Conservation (phyloP, 2,329 filamentous ascomycete genomes). For the Aspergillus aculeatinus region DNA sequence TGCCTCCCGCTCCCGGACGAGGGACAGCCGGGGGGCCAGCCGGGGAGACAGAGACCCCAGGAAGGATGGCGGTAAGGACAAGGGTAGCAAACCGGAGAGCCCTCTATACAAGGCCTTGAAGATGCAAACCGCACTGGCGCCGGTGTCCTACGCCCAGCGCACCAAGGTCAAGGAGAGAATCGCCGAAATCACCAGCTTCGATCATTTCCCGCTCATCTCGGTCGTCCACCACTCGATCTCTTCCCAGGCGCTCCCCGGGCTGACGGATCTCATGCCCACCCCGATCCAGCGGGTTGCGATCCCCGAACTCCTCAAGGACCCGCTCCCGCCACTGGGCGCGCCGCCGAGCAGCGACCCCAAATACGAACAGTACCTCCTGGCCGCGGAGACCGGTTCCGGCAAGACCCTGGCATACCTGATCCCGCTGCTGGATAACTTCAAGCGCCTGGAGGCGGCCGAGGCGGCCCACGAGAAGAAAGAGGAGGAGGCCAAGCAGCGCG, state of each 20-base stretch:
- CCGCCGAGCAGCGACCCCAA: conserved; percentile 41
- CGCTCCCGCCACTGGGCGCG: conserved; percentile 35
- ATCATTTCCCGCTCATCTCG: conserved; percentile 74
- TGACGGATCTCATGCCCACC: conserved; percentile 76
- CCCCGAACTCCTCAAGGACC: conserved; percentile 68
- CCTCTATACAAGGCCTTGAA: conserved; percentile 77
- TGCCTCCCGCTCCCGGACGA: too few species aligned
- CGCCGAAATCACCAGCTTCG: conserved; percentile 71
- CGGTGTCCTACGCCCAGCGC: conserved; percentile 71
- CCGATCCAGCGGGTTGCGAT: conserved; percentile 89
- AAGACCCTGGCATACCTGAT: conserved; percentile 93
- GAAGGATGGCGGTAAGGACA: conserved; percentile 32
- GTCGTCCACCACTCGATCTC: conserved; percentile 68
- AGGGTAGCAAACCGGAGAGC: conserved; percentile 45
- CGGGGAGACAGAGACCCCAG: conserved; percentile 46
- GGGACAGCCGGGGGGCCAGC: conserved; percentile 24
- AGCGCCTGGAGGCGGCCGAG: conserved; percentile 68
- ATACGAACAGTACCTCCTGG: conserved; percentile 72
- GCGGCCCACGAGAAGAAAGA: conserved; percentile 56
- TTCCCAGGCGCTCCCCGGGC: conserved; percentile 70
- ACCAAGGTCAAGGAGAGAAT: conserved; percentile 61
- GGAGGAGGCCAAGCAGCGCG: conserved; percentile 53
- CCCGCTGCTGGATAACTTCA: conserved; percentile 80
- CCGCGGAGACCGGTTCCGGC: conserved; percentile 93
- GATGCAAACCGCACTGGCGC: conserved; percentile 81